Base-by-base conservation (phyloP, 176 grass and related monocot species). In the Oryza meyeriana region DNA sequence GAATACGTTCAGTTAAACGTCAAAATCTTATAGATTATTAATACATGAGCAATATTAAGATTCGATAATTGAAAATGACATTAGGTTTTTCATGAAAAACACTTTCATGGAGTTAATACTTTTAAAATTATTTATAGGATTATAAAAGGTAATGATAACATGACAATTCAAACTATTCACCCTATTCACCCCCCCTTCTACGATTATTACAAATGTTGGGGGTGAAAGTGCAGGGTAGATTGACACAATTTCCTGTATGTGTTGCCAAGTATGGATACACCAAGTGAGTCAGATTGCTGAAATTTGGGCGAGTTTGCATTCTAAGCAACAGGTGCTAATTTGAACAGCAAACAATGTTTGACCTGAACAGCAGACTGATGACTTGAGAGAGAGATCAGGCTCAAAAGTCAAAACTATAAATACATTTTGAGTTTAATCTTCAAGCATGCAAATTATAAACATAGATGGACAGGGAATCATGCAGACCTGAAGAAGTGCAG, bases 141-240 rank as follows among this genome's bases (percentile, higher is more conserved):
- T 50, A 22, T 18, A 55, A 55, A 55, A 55, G 18, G 50, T 22
- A 17, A 6, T n/a, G n/a, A n/a, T n/a, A 50, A 50, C 47, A 50
- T 48, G 17, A 42, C 40, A 42, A 42, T 11, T 42, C 40, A 42
- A 40, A 40, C 5, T 10, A 40, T 40, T 40, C 38, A 40, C 14
- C 17, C 5, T 6, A 50, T 44, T 44, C 11, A 44, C 12, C 16
- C 45, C 47, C 47, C 47, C 47, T 20, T 55, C 18, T 55, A 55
- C 40, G 12, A 42, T 12, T 4, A 42, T 42, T 42, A 12, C 40
- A 42, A 42, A 42, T 42, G 11, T 12, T 45, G 96, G 93, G 42
- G 93, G 93, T 63, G 96, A 99, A 83, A 99, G 93, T 72, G 89
- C 85, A 64, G 91, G 93, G 76, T 99, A 99, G 77, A 95, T 95